phyloP scores from a whole-genome alignment of 768 basidiomycete species.

The Asterophora lycoperdoides region DNA sequence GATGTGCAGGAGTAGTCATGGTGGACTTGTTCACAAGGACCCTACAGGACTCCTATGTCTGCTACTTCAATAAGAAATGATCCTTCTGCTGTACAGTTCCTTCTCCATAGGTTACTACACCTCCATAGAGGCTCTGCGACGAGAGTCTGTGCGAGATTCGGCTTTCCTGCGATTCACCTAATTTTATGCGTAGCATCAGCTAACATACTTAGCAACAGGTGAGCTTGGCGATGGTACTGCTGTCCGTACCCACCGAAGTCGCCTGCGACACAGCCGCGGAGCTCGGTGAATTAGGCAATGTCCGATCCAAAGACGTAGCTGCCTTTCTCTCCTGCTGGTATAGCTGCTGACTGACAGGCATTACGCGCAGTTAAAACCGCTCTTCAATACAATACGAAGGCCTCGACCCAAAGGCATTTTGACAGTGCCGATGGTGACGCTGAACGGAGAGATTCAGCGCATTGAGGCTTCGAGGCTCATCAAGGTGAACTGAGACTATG shows the following conservation, averaged over 20 bases:
- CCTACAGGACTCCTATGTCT: too few species aligned
- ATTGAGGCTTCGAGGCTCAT: constrained; percentile 79
- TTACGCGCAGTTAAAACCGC: constrained; percentile 66
- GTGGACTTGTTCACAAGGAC: neutral
- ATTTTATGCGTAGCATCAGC: too few species aligned
- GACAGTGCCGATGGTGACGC: constrained; percentile 78
- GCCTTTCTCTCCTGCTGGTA: neutral
- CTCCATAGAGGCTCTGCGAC: too few species aligned
- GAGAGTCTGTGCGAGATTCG: too few species aligned
- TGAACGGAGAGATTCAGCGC: constrained; percentile 83
- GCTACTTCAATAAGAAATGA: too few species aligned
- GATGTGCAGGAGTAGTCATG: constrained; percentile 29
- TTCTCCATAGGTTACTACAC: too few species aligned
- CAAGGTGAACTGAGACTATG: constrained; percentile 87
- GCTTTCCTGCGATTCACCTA: too few species aligned
- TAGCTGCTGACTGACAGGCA: constrained; percentile 5
- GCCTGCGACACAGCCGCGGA: constrained; percentile 93
- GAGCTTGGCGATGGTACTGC: constrained; percentile 96
- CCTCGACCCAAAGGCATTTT: too few species aligned
- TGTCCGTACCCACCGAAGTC: constrained; percentile 88
- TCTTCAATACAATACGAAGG: too few species aligned
- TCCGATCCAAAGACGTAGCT: constrained; percentile 92
- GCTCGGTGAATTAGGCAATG: constrained; percentile 90
- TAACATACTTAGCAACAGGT: constrained; percentile 65
- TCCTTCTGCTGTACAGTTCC: too few species aligned